phyloP scores from a whole-genome alignment of 2,329 filamentous ascomycete species.

The Tolypocladium inflatum region DNA sequence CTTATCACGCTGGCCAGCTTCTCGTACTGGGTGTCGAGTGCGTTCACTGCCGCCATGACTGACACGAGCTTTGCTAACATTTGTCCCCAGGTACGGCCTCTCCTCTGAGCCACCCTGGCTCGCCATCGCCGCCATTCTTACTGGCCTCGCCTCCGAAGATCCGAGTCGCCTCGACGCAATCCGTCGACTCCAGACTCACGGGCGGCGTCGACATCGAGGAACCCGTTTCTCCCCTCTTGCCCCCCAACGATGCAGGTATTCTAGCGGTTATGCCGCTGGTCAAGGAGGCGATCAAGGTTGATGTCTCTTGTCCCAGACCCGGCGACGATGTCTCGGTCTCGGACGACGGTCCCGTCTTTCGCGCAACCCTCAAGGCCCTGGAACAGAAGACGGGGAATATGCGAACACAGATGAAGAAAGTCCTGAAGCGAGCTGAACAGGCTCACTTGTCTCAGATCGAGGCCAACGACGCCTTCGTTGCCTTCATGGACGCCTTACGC shows the following conservation, averaged over 20 bases:
- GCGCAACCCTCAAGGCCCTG: constrained; percentile 90
- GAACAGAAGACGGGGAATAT: constrained; percentile 96
- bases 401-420: constrained; percentile 89
- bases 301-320: constrained; percentile 77
- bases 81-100: constrained; percentile 29
- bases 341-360: constrained; percentile 90
- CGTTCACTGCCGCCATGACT: constrained; percentile 13
- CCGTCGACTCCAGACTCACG: constrained; percentile 73
- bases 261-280: constrained; percentile 13
- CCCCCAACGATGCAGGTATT: constrained; percentile 25
- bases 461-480: constrained; percentile 76
- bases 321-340: constrained; percentile 75
- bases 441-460: constrained; percentile 70
- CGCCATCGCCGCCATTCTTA: constrained; percentile 64
- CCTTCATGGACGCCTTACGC: constrained; percentile 76
- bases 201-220: constrained; percentile 57
- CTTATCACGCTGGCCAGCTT: constrained; percentile 85
- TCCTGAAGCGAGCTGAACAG: constrained; percentile 87
- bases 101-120: constrained; percentile 47
- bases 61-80: background rate
- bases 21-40: constrained; percentile 89
- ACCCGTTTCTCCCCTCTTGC: constrained; percentile 40
- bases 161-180: constrained; percentile 78
- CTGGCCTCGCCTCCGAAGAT: constrained; percentile 65
- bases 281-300: constrained; percentile 62